Conservation (phyloP, 441 rosid genomes). For the Gossypium davidsonii region DNA sequence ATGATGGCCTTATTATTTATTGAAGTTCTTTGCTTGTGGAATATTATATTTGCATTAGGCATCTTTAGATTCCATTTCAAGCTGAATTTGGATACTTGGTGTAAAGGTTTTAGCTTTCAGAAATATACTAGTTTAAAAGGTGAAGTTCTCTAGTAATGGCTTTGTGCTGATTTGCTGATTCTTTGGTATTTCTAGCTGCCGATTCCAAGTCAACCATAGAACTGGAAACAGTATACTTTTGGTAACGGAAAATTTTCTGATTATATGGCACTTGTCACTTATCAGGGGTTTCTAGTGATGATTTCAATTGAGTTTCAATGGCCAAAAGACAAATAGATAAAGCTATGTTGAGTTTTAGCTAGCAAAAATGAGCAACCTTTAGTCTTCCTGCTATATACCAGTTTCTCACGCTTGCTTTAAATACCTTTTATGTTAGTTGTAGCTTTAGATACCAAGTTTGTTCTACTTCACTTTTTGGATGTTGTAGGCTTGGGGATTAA, state of each 20-base stretch:
- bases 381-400: not conserved
- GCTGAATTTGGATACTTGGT: not conserved
- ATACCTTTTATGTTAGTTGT: not conserved
- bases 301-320: not conserved
- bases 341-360: not conserved
- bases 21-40: not conserved
- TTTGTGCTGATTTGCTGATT: not conserved
- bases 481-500: not conserved
- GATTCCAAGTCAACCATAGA: not conserved
- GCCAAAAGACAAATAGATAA: not conserved
- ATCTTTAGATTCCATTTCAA: not conserved
- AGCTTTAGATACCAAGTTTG: not conserved
- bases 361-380: not conserved
- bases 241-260: not conserved
- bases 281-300: not conserved
- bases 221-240: not conserved
- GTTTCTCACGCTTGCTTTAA: not conserved
- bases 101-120: not conserved
- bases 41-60: not conserved
- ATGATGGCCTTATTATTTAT: not conserved
- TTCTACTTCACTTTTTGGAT: not conserved
- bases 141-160: not conserved
- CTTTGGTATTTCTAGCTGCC: not conserved
- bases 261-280: not conserved
- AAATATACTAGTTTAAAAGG: not conserved